Base-by-base conservation (phyloP, 345 rosid genomes). In the Acer yangbiense region DNA sequence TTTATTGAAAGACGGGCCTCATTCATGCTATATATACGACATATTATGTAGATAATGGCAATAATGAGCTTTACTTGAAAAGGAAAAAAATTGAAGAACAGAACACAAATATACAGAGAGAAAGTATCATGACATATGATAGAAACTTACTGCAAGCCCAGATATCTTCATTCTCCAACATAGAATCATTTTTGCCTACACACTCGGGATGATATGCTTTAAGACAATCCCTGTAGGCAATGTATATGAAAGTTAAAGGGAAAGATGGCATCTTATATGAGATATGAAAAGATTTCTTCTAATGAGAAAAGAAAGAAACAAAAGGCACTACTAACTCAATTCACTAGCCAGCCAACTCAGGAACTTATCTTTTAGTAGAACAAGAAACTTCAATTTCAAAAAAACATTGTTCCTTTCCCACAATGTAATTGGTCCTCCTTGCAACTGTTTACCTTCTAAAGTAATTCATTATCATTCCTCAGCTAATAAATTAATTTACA, bases 121-220 rank as follows among this genome's bases (percentile, higher is more conserved):
- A 14, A 58, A 77, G 61, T 25, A 41, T 63, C 17, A 65, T 39
- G 13, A 62, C 9, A 52, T 10, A 21, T 29, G 32, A 9, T 7
- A 72, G 74, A n/a, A 77, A 74, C 89, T 72, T 71, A 90, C 90
- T 81, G 61, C 88, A 90, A 65, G 12, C 65, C 88, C 88, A 87
- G 48, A 48, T 78, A 7, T 69, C 81, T 41, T 77, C 80, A 43
- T 73, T 78, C 62, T 77, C 61, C 85, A 83, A 57, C 29, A 85
- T 78, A 48, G 87, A 77, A 68, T 79, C 84, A 57, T 84, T 83
- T 58, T 79, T 74, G 16, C 52, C 79, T 3, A 83, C 87, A 65
- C 90, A 90, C 1, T 29, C 27, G 0, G 84, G 82, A 76, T 88
- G 94, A 81, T 78, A 87, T 79, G 77, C 86, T 82, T 90, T 88